Conservation (phyloP, 2,329 filamentous ascomycete species). For the Beauveria scarabaeidicola region DNA sequence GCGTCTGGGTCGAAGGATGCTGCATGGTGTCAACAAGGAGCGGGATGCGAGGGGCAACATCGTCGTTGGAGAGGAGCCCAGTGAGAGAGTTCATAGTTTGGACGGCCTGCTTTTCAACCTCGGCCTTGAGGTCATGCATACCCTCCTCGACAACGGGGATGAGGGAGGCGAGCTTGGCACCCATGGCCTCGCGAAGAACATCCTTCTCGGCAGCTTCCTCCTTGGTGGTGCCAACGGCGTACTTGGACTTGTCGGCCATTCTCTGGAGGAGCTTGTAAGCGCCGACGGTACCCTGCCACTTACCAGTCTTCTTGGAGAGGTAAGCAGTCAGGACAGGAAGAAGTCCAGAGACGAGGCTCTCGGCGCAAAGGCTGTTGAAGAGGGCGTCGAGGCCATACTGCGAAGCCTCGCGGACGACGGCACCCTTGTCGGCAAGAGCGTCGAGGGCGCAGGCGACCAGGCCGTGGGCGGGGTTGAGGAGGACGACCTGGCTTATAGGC, state of each 20-base stretch:
- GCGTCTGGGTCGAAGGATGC: constrained; percentile 76
- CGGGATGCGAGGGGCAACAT: constrained; percentile 85
- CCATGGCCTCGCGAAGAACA: constrained; percentile 82
- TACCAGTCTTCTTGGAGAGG: constrained; percentile 74
- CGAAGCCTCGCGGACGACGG: constrained; percentile 80
- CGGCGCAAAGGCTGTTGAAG: constrained; percentile 68
- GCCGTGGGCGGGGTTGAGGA: constrained; percentile 73
- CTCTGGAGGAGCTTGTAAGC: constrained; percentile 77
- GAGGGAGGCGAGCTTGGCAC: constrained; percentile 72
- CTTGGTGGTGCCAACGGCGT: constrained; percentile 66
- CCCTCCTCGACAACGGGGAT: constrained; percentile 87
- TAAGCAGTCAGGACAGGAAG: constrained; percentile 70
- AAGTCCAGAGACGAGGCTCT: constrained; percentile 75
- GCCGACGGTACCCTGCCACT: constrained; percentile 94
- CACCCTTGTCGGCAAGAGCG: constrained; percentile 79
- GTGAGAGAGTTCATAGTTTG: constrained; percentile 89
- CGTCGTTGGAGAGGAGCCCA: constrained; percentile 88
- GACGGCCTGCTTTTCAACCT: constrained; percentile 81
- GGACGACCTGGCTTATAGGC: constrained; percentile 68
- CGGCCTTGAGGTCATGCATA: constrained; percentile 93
- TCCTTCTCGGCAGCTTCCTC: constrained; percentile 86
- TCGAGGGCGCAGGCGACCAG: constrained; percentile 70
- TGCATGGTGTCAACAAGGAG: constrained; percentile 93
- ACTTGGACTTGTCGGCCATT: constrained; percentile 92
- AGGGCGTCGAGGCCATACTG: constrained; percentile 90